phyloP scores from a whole-genome alignment of 352 stramenopile species.

The Phytophthora capsici region DNA sequence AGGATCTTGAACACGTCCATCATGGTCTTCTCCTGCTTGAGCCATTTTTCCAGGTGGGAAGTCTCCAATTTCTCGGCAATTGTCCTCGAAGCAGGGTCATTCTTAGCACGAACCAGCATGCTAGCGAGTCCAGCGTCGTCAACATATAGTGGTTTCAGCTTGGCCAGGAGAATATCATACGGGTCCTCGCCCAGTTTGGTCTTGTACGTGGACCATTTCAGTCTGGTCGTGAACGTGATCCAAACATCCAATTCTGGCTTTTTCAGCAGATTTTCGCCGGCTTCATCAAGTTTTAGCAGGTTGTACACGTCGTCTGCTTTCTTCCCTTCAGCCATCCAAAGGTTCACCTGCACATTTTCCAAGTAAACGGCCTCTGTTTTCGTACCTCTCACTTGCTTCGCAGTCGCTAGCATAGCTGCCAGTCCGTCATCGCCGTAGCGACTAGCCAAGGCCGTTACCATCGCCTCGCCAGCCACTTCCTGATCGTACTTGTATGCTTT shows the following conservation, averaged over 20 bases:
- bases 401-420: background rate
- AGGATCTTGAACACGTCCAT: slow-evolving; percentile 4
- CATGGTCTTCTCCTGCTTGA: background rate
- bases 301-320: background rate
- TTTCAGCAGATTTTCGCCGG: slow-evolving; percentile 1
- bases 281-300: slow-evolving; percentile 4
- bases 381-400: background rate
- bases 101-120: slow-evolving; percentile 1
- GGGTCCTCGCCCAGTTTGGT: slow-evolving; percentile 1
- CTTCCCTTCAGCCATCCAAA: background rate
- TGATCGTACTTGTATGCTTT: slow-evolving; percentile 2
- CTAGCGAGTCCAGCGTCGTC: background rate
- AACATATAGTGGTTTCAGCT: background rate
- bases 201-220: background rate
- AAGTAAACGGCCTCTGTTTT: background rate
- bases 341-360: background rate
- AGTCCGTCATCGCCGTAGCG: slow-evolving; percentile 1
- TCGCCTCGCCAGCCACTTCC: background rate
- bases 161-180: background rate
- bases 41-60: background rate
- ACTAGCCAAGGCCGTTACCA: background rate
- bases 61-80: slow-evolving; percentile 2
- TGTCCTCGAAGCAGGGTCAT: background rate
- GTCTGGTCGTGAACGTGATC: background rate
- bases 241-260: background rate